Evolutionary conservation across 305 asterid species (phyloP).

Genomic region (Solanum hybrid): DNA sequence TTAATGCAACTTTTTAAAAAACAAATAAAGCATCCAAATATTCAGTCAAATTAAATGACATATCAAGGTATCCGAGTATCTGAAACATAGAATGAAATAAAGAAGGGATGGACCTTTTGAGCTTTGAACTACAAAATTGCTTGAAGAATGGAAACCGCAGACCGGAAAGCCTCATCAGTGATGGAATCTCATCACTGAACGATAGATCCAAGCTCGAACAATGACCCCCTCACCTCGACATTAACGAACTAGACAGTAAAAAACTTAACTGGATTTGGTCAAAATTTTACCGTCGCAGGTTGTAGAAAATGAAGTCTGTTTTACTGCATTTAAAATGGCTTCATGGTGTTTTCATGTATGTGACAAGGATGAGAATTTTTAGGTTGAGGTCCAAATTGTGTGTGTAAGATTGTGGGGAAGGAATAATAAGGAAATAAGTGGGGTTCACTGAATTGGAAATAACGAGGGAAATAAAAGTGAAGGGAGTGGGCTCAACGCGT

Average conservation of each 20-base stretch:
- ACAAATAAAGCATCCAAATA: neutral
- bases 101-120: neutral
- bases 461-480: neutral
- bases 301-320: neutral
- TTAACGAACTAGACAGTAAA: neutral
- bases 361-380: neutral
- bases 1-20: neutral
- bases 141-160: neutral
- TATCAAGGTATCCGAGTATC: neutral
- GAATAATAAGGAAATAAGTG: neutral
- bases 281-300: neutral
- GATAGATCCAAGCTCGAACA: neutral
- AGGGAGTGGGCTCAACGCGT: neutral
- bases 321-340: neutral
- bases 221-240: neutral
- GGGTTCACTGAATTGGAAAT: neutral
- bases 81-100: neutral
- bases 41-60: neutral
- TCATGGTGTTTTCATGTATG: neutral
- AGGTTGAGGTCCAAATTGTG: neutral
- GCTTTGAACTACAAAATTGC: neutral
- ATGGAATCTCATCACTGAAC: neutral
- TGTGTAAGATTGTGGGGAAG: neutral
- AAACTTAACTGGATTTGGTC: neutral
- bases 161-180: neutral